A percentile compares a stretch with the other conserved stretches of the same genome.
Evolutionary conservation across 257 asterid genomes (phyloP).

Genomic region (Nyctanthes arbortristis): DNA sequence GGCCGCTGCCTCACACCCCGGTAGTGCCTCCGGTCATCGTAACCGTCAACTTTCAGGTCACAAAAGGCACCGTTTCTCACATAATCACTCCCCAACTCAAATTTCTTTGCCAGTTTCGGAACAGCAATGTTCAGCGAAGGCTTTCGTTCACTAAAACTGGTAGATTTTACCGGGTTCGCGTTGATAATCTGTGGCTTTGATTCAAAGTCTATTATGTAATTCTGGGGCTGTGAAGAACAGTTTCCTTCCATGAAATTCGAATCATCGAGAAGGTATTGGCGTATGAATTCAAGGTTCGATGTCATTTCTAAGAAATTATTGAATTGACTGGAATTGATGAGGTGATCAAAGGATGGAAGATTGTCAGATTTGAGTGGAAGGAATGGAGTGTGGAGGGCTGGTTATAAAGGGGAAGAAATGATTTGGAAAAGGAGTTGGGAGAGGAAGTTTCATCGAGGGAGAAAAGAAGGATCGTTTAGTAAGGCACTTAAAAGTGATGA

Average conservation of each 20-base stretch:
- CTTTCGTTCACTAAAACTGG: conserved; percentile 41
- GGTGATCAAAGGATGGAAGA: neutral
- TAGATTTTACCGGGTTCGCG: neutral
- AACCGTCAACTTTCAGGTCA: conserved; percentile 20
- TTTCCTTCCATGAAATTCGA: conserved; percentile 38
- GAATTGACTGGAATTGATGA: neutral
- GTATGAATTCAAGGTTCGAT: conserved; percentile 67
- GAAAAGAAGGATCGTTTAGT: conserved; percentile 36
- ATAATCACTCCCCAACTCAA: neutral
- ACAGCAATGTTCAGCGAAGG: conserved; percentile 65
- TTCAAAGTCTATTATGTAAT: conserved; percentile 34
- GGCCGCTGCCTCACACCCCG: conserved; percentile 73
- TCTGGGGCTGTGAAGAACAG: conserved; percentile 9
- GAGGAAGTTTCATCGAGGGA: conserved; percentile 40
- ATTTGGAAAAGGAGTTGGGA: neutral
- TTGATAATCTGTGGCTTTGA: conserved; percentile 25
- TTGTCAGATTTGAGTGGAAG: conserved; percentile 46
- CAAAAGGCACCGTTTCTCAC: neutral
- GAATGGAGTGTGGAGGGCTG: conserved; percentile 33
- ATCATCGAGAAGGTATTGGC: conserved; percentile 79
- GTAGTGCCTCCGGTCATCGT: conserved; percentile 49
- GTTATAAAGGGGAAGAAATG: no score
- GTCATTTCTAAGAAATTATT: conserved; percentile 34
- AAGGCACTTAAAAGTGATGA: neutral
- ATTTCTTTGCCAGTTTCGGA: conserved; percentile 31